Evolutionary conservation across 1,139 yeast species (phyloP).

Genomic region (Kluyveromyces marxianus): DNA sequence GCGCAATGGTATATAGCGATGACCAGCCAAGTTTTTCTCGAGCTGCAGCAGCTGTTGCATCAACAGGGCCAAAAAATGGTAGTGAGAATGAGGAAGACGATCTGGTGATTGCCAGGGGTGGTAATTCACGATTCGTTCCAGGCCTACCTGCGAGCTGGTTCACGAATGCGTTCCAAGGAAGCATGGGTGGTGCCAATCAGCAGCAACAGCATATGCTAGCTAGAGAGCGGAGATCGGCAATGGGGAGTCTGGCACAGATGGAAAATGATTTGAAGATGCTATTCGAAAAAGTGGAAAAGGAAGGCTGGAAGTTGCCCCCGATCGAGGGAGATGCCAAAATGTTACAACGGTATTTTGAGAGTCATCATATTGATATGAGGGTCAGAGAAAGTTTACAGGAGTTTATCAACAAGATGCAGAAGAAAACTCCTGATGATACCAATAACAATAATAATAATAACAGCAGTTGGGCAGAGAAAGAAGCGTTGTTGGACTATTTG

Average conservation of each 20-base stretch:
- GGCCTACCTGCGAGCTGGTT: constrained; percentile 21
- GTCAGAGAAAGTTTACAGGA: constrained; percentile 1
- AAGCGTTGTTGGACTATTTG: constrained; percentile 1
- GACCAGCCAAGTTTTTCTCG: too few relatives aligned
- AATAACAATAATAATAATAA: not conserved
- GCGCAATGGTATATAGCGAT: too few relatives aligned
- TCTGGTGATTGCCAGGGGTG: too few relatives aligned
- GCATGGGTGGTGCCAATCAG: constrained; percentile 6
- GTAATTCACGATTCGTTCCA: not conserved
- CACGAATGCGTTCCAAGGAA: constrained; percentile 14
- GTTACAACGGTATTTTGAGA: constrained; percentile 3
- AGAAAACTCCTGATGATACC: not conserved
- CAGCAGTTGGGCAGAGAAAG: not conserved
- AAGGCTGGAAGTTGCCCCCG: constrained; percentile 4
- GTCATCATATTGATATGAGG: constrained; percentile 3
- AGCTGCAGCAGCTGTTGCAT: too few relatives aligned
- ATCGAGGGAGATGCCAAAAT: constrained; percentile 1
- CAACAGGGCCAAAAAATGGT: too few relatives aligned
- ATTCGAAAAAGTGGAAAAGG: constrained; percentile 3
- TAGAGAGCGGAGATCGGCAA: not conserved
- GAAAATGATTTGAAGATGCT: constrained; percentile 4
- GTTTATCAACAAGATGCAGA: constrained; percentile 2
- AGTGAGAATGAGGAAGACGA: too few relatives aligned
- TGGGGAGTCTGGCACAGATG: not conserved
- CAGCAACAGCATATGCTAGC: constrained; percentile 3